phyloP scores from a whole-genome alignment of 2,329 filamentous ascomycete species.

The Diaporthe citriasiana region DNA sequence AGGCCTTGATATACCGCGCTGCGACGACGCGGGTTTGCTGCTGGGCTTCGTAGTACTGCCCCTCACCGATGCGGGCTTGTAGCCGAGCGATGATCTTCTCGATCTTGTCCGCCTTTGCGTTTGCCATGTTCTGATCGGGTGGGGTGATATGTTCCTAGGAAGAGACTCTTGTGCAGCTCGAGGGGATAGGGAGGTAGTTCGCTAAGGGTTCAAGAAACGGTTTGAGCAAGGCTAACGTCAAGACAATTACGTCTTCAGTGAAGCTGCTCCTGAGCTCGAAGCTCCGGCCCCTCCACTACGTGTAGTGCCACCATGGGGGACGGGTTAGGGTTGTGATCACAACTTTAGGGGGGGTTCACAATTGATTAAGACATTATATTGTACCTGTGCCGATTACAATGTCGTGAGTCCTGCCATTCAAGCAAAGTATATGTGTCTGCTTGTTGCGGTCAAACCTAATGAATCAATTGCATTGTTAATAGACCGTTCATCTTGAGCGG shows the following conservation, averaged over 20 bases:
- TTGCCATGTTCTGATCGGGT: slow-evolving; percentile 31
- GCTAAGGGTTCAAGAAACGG: not conserved
- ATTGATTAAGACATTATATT: too few species aligned
- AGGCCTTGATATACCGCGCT: slow-evolving; percentile 90
- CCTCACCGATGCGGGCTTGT: slow-evolving; percentile 76
- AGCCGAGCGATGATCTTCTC: slow-evolving; percentile 74
- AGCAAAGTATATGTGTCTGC: not conserved
- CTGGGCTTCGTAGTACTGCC: slow-evolving; percentile 97
- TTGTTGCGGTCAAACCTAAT: not conserved
- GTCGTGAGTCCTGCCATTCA: not conserved
- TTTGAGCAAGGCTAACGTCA: not conserved
- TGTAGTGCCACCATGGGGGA: too few species aligned
- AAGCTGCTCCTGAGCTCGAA: slow-evolving; percentile 22
- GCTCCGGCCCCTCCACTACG: slow-evolving; percentile 18
- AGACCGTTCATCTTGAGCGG: not conserved
- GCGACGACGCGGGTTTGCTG: slow-evolving; percentile 97
- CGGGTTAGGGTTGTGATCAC: not conserved
- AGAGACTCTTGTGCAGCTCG: not conserved
- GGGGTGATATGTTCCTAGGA: not conserved
- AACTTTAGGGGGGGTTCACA: not conserved
- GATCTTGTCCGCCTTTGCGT: slow-evolving; percentile 61
- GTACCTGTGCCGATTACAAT: not conserved
- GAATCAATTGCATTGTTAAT: not conserved
- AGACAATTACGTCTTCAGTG: slow-evolving; percentile 15
- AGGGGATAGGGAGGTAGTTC: not conserved